Evolutionary conservation across 768 basidiomycete species (phyloP).

Genomic region (Lactarius vividus): DNA sequence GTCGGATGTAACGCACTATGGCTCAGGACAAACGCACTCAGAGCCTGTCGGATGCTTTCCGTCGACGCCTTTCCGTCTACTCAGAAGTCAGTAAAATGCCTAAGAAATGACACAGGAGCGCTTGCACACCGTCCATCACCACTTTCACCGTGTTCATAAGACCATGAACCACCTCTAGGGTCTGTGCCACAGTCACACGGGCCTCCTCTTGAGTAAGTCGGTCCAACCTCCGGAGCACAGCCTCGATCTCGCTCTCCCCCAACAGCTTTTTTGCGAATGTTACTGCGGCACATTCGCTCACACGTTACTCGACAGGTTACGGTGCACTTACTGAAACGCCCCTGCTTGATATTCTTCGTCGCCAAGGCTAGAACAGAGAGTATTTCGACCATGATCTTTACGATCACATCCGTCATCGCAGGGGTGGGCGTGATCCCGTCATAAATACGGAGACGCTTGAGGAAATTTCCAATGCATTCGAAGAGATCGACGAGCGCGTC

Average conservation of each 20-base stretch:
- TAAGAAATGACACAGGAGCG: neutral
- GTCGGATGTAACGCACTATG: neutral
- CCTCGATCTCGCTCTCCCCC: constrained; percentile 7
- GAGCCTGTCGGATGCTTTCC: neutral
- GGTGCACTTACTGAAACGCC: constrained; percentile 8
- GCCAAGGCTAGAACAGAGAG: constrained; percentile 15
- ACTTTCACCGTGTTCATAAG: constrained; percentile 12
- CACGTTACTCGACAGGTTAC: no score
- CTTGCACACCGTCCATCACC: constrained; percentile 11
- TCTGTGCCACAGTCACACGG: constrained; percentile 7
- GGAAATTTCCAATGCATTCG: constrained; percentile 6
- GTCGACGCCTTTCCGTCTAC: neutral
- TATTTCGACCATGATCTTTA: constrained; percentile 11
- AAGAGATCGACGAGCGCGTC: constrained; percentile 18
- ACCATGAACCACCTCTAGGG: constrained; percentile 7
- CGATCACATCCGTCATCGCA: constrained; percentile 7
- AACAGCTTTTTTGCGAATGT: constrained; percentile 7
- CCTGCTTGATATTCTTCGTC: constrained; percentile 13
- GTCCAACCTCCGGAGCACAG: constrained; percentile 8
- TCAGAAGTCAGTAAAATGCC: neutral
- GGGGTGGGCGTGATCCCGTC: neutral
- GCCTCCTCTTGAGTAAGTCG: constrained; percentile 16
- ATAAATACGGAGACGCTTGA: constrained; percentile 9
- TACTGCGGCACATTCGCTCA: neutral
- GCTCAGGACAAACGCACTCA: neutral